Evolutionary conservation across 1,139 yeast genomes (phyloP), one percentile per base, ranked within the genome.

Genomic region (Kluyveromyces sp.): DNA sequence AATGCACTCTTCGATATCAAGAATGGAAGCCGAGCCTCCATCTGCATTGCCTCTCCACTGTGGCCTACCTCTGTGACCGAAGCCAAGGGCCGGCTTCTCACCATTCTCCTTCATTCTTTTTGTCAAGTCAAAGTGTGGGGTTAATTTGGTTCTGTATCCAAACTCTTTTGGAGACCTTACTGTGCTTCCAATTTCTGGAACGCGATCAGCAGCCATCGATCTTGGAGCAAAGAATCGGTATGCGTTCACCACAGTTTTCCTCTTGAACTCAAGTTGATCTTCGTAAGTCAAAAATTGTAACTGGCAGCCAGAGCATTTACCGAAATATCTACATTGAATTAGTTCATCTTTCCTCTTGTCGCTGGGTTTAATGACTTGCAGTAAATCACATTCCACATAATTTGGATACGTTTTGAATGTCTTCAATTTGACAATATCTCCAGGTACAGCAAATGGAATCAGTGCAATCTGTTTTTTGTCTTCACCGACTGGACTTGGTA

Each of bases 101-200:
- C 55, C 53, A 19, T 57, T 41, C 17, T 45, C 48, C 40, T 41
- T 62, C 46, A 33, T 62, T 61, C 49, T 59, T 52, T 50, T 59
- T n/a, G 95, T 94, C 35, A 87, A 69, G 58, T 87, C 92, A 65
- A 89, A 92, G 68, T 92, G 98, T 3, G 98, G 98, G 0, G 98
- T 92, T 42, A 92, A 73, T 59, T 92, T 92, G 0, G 98, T 92
- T 60, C 98, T 71, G 65, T 92, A 92, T 37, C 73, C 71, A 60
- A 75, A 85, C 53, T 80, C 74, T 48, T 78, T 66, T 3, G 98
- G 98, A 3, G 95, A 84, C 3, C 83, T 78, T 38, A 85, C 79
- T 0, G 97, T 89, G 2, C 69, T 65, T 9, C 72, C 72, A 28
- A 92, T 69, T 8, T 58, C 68, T 0, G 96, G 96, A 20, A 83